Percentiles rank a stretch among this genome's conserved stretches.
Evolutionary conservation across 371 early-diverging fungal genomes (phyloP).

Genomic region (Cokeromyces recurvatus): DNA sequence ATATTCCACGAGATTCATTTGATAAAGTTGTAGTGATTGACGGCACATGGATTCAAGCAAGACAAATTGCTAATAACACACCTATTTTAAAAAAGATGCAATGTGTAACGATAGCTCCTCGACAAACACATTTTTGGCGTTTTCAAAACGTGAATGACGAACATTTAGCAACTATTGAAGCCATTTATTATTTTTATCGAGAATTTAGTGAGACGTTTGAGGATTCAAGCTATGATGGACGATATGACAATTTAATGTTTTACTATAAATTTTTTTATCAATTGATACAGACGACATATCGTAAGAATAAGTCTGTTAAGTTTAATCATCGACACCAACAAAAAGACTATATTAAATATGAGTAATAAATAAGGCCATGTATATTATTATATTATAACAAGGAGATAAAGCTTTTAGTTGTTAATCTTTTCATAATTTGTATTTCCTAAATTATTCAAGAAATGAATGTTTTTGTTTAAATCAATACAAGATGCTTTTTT

Average conservation of each 20-base stretch:
- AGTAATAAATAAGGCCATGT: too few relatives aligned
- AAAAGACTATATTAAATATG: constrained; percentile 24
- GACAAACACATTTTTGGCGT: constrained; percentile 89
- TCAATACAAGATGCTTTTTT: too few relatives aligned
- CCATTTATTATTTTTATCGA: constrained; percentile 85
- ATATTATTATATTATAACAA: too few relatives aligned
- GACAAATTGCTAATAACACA: constrained; percentile 61
- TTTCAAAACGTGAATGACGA: constrained; percentile 71
- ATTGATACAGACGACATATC: constrained; percentile 70
- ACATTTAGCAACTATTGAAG: constrained; percentile 91
- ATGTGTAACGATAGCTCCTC: constrained; percentile 58
- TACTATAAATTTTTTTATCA: constrained; percentile 87
- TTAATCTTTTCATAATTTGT: too few relatives aligned
- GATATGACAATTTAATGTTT: constrained; percentile 82
- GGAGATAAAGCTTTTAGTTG: too few relatives aligned
- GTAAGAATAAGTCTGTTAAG: constrained; percentile 8
- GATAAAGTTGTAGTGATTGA: constrained; percentile 84
- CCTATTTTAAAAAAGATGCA: constrained; percentile 42
- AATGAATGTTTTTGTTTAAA: too few relatives aligned
- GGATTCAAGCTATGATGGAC: constrained; percentile 52
- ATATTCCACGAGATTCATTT: constrained; percentile 59
- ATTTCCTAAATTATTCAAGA: too few relatives aligned
- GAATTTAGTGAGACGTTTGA: constrained; percentile 57
- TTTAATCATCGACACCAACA: constrained; percentile 22
- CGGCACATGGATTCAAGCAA: constrained; percentile 92